Percentiles rank a stretch among this genome's conserved stretches.
These are phyloP conservation scores for Trametes meyenii DNA, from an alignment of 768 basidiomycete genomes.

Conservation along the genomic window DNA sequence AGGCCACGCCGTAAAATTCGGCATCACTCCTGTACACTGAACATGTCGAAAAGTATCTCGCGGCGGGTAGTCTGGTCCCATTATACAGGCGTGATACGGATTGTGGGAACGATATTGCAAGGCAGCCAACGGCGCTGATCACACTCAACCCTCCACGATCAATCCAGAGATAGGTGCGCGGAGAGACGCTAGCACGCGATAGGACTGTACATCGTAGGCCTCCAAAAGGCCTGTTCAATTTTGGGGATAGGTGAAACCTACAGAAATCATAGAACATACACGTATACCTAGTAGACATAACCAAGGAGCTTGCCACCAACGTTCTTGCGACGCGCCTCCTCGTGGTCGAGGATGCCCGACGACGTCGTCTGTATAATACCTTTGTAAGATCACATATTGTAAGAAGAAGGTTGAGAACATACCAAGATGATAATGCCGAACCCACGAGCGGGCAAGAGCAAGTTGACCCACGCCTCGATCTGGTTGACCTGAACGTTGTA, in stretches of 20 bases:
- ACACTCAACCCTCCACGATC: no score
- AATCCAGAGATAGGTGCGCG: no score
- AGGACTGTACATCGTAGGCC: not conserved
- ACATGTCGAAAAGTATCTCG: no score
- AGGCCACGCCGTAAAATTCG: no score
- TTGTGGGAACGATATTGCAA: no score
- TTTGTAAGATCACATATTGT: not conserved
- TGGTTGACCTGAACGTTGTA: conserved; percentile 94
- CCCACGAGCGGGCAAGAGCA: conserved; percentile 92
- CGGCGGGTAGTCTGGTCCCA: no score
- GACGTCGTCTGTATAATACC: conserved; percentile 76
- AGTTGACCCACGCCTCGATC: conserved; percentile 96
- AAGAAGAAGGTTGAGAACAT: conserved; percentile 33
- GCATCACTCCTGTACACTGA: no score
- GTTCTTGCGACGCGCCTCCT: conserved; percentile 98
- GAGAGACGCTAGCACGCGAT: no score
- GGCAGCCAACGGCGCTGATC: no score
- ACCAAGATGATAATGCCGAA: conserved; percentile 97
- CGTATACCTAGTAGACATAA: conserved; percentile 75
- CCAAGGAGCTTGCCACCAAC: conserved; percentile 94
- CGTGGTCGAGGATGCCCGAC: conserved; percentile 97
- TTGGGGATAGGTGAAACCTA: conserved; percentile 20
- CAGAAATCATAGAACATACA: conserved; percentile 19
- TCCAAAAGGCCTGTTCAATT: conserved; percentile 20
- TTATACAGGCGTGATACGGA: no score